Evolutionary conservation across 345 rosid species (phyloP).

Genomic region (Clarkia xantiana): DNA sequence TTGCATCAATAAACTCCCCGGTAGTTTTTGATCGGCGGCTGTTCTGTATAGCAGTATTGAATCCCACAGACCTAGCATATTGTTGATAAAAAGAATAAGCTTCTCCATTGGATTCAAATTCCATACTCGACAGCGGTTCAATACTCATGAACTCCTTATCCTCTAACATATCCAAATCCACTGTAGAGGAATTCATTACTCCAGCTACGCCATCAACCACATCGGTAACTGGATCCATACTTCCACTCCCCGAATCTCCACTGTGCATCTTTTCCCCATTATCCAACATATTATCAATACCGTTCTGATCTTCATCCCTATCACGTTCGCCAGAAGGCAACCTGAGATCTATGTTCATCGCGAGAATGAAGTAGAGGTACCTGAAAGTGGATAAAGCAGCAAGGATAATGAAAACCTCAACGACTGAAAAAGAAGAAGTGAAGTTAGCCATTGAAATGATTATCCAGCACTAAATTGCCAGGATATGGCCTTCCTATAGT

Average conservation of each 20-base stretch:
- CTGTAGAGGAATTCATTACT: neutral
- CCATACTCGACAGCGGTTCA: conserved; percentile 3
- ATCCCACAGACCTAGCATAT: conserved; percentile 2
- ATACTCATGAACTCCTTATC: neutral
- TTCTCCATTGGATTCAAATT: conserved; percentile 4
- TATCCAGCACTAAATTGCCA: neutral
- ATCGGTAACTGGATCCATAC: neutral
- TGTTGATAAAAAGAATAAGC: conserved; percentile 2
- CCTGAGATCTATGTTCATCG: conserved; percentile 4
- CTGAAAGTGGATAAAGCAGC: conserved; percentile 1
- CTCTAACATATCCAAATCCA: conserved; percentile 5
- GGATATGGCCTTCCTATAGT: neutral
- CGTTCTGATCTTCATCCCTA: neutral
- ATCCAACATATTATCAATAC: conserved; percentile 1
- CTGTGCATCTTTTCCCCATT: neutral
- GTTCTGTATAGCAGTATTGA: conserved; percentile 2
- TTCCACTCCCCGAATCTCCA: neutral
- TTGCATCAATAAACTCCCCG: conserved; percentile 2
- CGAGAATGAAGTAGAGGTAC: neutral
- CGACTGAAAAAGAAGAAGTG: neutral
- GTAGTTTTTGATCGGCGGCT: conserved; percentile 1
- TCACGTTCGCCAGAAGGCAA: conserved; percentile 4
- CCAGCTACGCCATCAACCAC: neutral
- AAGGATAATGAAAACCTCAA: neutral
- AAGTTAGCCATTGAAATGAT: neutral